Evolutionary conservation across 139 green algal genomes (phyloP).

Genomic region (Chlamydomonas asymmetrica): DNA sequence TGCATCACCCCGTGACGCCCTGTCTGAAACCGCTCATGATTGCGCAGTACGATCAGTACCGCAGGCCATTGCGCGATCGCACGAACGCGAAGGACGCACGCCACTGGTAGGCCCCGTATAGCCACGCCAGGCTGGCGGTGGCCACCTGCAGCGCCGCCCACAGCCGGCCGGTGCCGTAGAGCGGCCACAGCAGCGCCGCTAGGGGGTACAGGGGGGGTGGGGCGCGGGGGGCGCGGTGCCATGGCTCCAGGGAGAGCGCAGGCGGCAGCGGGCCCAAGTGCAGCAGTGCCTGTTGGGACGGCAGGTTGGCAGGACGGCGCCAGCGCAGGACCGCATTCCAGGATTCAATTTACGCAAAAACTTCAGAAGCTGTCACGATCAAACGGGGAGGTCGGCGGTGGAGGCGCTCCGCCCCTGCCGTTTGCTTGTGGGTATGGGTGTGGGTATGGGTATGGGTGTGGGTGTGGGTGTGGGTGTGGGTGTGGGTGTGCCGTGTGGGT

Average conservation of each 20-base stretch:
- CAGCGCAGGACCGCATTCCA: too few species aligned
- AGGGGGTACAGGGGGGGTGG: slow-evolving; percentile 17
- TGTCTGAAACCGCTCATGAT: too few species aligned
- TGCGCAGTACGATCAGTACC: slow-evolving; percentile 8
- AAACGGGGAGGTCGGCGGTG: background rate
- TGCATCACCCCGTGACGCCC: too few species aligned
- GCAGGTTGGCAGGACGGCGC: background rate
- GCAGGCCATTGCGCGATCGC: slow-evolving; percentile 18
- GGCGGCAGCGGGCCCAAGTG: slow-evolving; percentile 3
- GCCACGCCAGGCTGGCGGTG: slow-evolving; percentile 28
- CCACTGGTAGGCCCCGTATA: slow-evolving; percentile 34
- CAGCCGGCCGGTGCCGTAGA: slow-evolving; percentile 26
- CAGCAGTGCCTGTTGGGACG: background rate
- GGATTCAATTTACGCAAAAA: background rate
- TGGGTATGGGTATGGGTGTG: background rate
- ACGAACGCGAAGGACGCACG: slow-evolving; percentile 20
- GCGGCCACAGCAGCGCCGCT: slow-evolving; percentile 29
- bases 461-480: background rate
- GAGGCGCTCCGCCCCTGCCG: background rate
- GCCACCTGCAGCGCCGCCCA: slow-evolving; percentile 28
- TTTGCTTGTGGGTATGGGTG: background rate
- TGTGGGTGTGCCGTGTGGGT: too few species aligned
- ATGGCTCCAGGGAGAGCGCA: slow-evolving; percentile 25
- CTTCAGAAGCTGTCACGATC: background rate
- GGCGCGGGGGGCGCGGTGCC: slow-evolving; percentile 7